phyloP scores from a whole-genome alignment of 2,329 filamentous ascomycete species.

The Didymella glomerata region DNA sequence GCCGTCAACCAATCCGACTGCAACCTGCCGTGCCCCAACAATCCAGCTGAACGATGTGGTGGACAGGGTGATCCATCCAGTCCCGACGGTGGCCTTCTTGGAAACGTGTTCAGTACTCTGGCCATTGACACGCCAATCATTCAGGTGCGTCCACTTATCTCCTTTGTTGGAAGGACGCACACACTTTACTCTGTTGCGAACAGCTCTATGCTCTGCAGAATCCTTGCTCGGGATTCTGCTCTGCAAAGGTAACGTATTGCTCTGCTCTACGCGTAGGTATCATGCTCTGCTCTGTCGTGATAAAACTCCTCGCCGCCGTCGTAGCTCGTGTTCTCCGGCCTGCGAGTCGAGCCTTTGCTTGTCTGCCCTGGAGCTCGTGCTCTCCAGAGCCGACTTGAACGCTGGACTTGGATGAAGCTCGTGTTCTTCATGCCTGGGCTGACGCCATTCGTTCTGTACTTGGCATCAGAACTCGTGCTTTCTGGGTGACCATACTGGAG shows the following conservation, averaged over 20 bases:
- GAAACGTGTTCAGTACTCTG: neutral
- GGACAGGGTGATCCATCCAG: neutral
- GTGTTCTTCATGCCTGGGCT: neutral
- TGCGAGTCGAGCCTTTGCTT: neutral
- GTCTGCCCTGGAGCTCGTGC: neutral
- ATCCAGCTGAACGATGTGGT: constrained; percentile 1
- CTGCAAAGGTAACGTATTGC: constrained; percentile 3
- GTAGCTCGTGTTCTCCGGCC: neutral
- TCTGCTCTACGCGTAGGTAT: neutral
- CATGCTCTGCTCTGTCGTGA: neutral
- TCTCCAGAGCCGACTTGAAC: constrained; percentile 1
- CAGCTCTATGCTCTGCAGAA: constrained; percentile 5
- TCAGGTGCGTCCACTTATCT: constrained; percentile 4
- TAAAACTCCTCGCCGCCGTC: neutral
- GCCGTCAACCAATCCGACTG: neutral
- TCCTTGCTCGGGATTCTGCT: neutral
- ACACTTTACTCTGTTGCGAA: constrained; percentile 1
- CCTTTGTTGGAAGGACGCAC: neutral
- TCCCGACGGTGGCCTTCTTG: neutral
- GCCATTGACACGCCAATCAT: neutral
- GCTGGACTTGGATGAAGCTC: neutral
- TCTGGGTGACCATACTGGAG: constrained; percentile 1
- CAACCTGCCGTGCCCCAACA: neutral
- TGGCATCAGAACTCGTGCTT: neutral
- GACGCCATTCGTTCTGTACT: neutral